phyloP scores from a whole-genome alignment of 2,329 filamentous ascomycete species.

The Cercospora sp. region DNA sequence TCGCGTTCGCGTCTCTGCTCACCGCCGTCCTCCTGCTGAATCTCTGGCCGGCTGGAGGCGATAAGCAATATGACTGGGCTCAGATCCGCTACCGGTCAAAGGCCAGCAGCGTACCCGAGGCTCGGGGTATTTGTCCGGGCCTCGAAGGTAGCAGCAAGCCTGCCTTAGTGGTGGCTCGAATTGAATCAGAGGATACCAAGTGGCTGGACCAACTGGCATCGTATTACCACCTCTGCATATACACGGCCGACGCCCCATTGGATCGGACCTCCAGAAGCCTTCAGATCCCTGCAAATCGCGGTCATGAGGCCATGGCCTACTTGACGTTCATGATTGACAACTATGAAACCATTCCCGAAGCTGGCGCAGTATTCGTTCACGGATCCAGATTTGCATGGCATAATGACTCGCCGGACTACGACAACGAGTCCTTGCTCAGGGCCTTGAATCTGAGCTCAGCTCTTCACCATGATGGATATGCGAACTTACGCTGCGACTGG shows the following conservation, averaged over 20 bases:
- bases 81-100: slow-evolving; percentile 47
- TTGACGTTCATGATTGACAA: slow-evolving; percentile 62
- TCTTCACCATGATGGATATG: slow-evolving; percentile 46
- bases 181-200: slow-evolving; percentile 41
- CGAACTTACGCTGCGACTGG: slow-evolving; percentile 56
- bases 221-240: slow-evolving; percentile 51
- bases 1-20: slow-evolving; percentile 17
- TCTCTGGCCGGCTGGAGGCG: slow-evolving; percentile 7
- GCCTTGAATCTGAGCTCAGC: slow-evolving; percentile 45
- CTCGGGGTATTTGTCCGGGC: slow-evolving; percentile 48
- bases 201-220: slow-evolving; percentile 47
- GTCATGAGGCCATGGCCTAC: slow-evolving; percentile 63
- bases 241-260: slow-evolving; percentile 43
- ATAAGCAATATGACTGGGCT: slow-evolving; percentile 46
- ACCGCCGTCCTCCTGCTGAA: slow-evolving; percentile 19
- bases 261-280: slow-evolving; percentile 38
- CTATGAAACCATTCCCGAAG: slow-evolving; percentile 57
- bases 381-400: slow-evolving; percentile 59
- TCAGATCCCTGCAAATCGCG: slow-evolving; percentile 54
- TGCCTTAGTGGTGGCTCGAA: slow-evolving; percentile 48
- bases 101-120: slow-evolving; percentile 36
- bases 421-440: slow-evolving; percentile 46
- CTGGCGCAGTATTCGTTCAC: slow-evolving; percentile 61
- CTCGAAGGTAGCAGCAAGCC: slow-evolving; percentile 45
- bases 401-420: slow-evolving; percentile 51